Conservation (phyloP, 345 rosid genomes). For the Pseudoturritis turrita region DNA sequence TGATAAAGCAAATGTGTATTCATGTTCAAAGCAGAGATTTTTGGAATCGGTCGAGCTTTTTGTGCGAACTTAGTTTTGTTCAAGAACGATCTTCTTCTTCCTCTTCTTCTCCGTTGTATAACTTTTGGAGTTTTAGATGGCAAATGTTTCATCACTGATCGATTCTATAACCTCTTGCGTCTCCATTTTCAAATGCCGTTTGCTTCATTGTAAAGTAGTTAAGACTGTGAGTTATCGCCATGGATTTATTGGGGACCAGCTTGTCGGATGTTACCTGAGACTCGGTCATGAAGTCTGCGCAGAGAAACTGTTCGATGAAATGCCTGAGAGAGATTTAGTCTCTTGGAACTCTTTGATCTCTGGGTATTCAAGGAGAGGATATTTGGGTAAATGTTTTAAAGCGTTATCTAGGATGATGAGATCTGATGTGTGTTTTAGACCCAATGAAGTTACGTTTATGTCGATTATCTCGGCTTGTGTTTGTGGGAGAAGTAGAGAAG, state of each 20-base stretch:
- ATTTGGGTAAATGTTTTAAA: conserved; percentile 31
- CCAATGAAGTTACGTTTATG: conserved; percentile 48
- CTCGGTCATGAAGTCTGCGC: conserved; percentile 40
- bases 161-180: conserved; percentile 37
- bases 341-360: conserved; percentile 74
- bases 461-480: conserved; percentile 57
- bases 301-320: conserved; percentile 55
- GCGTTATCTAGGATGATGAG: conserved; percentile 42
- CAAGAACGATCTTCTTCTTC: conserved; percentile 17
- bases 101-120: conserved; percentile 10
- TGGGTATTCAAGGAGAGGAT: conserved; percentile 42
- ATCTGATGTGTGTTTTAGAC: conserved; percentile 34
- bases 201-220: conserved; percentile 45
- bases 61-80: not conserved
- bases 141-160: conserved; percentile 44
- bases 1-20: not conserved
- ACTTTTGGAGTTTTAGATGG: conserved; percentile 30
- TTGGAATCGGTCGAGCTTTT: not conserved
- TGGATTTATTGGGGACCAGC: conserved; percentile 66
- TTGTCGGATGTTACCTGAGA: conserved; percentile 38
- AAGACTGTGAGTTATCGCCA: conserved; percentile 50
- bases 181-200: conserved; percentile 33
- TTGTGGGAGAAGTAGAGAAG: conserved; percentile 29
- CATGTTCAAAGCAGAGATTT: not conserved
- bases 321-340: conserved; percentile 49